phyloP scores from a whole-genome alignment of 495 filamentous ascomycete genomes.

The Penicillium mononematosum region DNA sequence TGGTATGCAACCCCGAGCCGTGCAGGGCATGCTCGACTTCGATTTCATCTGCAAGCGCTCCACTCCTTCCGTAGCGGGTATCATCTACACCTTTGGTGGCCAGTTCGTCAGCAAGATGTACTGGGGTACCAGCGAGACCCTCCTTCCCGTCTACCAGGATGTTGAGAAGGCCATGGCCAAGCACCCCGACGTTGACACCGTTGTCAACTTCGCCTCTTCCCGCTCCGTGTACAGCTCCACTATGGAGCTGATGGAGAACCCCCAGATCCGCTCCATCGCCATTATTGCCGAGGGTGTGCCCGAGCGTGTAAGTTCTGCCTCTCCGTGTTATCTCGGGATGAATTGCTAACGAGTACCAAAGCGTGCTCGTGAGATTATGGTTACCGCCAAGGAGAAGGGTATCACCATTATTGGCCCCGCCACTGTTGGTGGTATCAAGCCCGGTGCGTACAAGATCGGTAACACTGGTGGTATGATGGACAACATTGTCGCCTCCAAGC shows the following conservation, averaged over 20 bases:
- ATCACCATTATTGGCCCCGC: constrained; percentile 98
- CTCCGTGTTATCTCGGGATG: not conserved
- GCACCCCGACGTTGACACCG: constrained; percentile 93
- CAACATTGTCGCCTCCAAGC: constrained; percentile 99
- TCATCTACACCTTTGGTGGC: constrained; percentile 99
- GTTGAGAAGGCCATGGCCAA: constrained; percentile 92
- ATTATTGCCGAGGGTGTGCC: constrained; percentile 99
- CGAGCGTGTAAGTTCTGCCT: constrained; percentile 72
- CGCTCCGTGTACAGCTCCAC: constrained; percentile 97
- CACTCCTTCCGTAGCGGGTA: constrained; percentile 95
- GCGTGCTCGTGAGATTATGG: constrained; percentile 95
- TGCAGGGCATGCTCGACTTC: constrained; percentile 99
- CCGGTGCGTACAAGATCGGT: constrained; percentile 98
- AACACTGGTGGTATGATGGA: constrained; percentile 99
- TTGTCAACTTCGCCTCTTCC: constrained; percentile 99
- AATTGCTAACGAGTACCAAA: constrained; percentile 36
- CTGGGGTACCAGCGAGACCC: constrained; percentile 99
- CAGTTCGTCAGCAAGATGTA: constrained; percentile 99
- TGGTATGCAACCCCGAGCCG: constrained; percentile 94
- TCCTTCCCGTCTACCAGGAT: constrained; percentile 96
- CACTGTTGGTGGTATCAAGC: constrained; percentile 99
- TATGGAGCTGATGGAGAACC: constrained; percentile 96
- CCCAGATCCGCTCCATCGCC: constrained; percentile 95
- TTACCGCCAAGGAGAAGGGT: constrained; percentile 94
- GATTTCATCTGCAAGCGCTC: constrained; percentile 99